Evolutionary conservation across 352 stramenopile genomes (phyloP), one percentile per base, ranked within the genome.

Genomic region (Pythium plurisporium): DNA sequence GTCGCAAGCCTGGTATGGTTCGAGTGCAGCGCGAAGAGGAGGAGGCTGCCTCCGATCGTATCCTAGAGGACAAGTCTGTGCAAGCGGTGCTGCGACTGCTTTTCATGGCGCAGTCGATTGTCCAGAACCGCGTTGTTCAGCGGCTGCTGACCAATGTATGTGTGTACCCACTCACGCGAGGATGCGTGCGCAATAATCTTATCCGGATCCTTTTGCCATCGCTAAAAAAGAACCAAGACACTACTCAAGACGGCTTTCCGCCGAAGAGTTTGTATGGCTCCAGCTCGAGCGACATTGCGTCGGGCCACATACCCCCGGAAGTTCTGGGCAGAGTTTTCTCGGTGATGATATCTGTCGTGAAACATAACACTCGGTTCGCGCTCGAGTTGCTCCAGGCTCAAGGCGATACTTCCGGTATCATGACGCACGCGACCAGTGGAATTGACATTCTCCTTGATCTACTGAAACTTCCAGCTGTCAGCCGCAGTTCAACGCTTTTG

Each of bases 311-410:
- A 29, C 91, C 93, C 45, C 73, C 75, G 15, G 86, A 98, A 57
- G 89, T 98, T 10, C 72, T 95, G 19, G 90, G 86, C 23, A 80
- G 94, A 20, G 91, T 97, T 36, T 70, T 98, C 17, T 70, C 87
- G 43, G 82, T 95, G 10, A 70, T 98, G 36, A 73, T 86, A 5
- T 85, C 82, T 11, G 64, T 99, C 14, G 88, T 79, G 19, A 98
- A 98, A 73, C 86, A 96, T 53, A 98, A 96, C 23, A 75, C 84
- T 2, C 82, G 91, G 15, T 94, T 98, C 55, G 80, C 86, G 14
- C 67, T 98, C 15, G 89, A 96, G 56, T 82, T 98, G 58, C 70
- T 37, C 8, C 8, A 37, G 31, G 8, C 14, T 14, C 8, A 8
- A 41, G 34, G 34, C n/a, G n/a, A n/a, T n/a, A n/a, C n/a, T n/a